Conservation (phyloP, 2,329 filamentous ascomycete genomes). For the Delphinella strobiligena region DNA sequence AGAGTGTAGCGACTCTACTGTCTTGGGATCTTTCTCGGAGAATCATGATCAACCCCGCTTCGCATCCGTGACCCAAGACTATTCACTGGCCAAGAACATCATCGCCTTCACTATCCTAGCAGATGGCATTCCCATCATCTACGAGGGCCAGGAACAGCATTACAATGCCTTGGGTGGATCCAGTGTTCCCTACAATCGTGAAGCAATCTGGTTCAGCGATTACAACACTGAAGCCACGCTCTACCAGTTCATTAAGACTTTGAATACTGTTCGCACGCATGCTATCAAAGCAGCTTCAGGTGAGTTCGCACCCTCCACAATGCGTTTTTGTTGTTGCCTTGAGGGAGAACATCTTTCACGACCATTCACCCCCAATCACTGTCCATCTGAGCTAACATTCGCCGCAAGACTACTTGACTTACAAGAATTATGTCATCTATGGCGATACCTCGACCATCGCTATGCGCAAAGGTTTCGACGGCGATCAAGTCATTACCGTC, state of each 20-base stretch:
- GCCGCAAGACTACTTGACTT: constrained; percentile 29
- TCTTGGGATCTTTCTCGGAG: constrained; percentile 28
- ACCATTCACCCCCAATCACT: too few species aligned
- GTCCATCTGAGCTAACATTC: too few species aligned
- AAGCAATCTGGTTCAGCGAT: constrained; percentile 28
- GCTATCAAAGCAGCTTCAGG: constrained; percentile 26
- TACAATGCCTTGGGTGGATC: constrained; percentile 27
- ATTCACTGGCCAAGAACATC: constrained; percentile 47
- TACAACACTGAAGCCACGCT: constrained; percentile 30
- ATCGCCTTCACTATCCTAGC: constrained; percentile 49
- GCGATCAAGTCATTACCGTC: constrained; percentile 26
- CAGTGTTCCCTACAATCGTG: constrained; percentile 27
- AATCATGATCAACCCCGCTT: constrained; percentile 29
- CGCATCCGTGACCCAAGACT: constrained; percentile 38
- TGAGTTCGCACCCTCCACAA: too few species aligned
- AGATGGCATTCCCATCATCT: constrained; percentile 52
- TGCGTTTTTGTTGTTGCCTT: too few species aligned
- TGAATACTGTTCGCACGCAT: constrained; percentile 41
- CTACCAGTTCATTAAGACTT: constrained; percentile 27
- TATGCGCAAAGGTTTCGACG: constrained; percentile 33
- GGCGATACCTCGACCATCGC: constrained; percentile 31
- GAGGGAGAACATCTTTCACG: too few species aligned
- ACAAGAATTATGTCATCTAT: constrained; percentile 27
- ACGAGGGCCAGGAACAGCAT: constrained; percentile 54
- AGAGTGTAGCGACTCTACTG: constrained; percentile 24